Conservation (phyloP, 2,329 filamentous ascomycete genomes). For the Fusarium pilosicola region DNA sequence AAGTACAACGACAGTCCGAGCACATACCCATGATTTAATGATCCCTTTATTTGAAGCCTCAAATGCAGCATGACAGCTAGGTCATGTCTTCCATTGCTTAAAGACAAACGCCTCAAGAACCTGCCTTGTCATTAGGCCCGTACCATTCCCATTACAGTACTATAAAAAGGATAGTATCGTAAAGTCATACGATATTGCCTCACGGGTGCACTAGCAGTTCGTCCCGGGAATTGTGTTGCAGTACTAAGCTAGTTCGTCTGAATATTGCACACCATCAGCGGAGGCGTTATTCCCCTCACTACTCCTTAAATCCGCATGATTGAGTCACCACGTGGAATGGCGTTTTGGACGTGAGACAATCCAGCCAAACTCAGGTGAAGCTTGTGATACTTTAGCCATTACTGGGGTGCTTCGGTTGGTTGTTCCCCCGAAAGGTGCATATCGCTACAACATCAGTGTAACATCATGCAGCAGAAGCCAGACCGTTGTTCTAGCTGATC, state of each 20-base stretch:
- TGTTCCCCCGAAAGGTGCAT: neutral
- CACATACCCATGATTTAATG: neutral
- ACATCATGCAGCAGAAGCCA: neutral
- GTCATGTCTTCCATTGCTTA: neutral
- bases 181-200: neutral
- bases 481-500: neutral
- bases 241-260: neutral
- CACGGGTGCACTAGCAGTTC: neutral
- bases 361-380: neutral
- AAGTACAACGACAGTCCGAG: neutral
- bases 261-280: neutral
- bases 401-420: neutral
- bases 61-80: neutral
- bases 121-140: neutral
- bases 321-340: neutral
- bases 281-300: neutral
- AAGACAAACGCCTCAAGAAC: neutral
- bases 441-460: neutral
- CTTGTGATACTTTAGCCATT: neutral
- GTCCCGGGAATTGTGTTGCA: neutral
- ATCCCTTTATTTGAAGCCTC: neutral
- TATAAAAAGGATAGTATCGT: neutral
- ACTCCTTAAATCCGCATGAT: neutral
- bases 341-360: neutral
- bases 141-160: neutral